Percentiles rank a stretch among this genome's conserved stretches.
phyloP scores from a whole-genome alignment of 2,329 filamentous ascomycete genomes.

The Keithomyces neogunnii region DNA sequence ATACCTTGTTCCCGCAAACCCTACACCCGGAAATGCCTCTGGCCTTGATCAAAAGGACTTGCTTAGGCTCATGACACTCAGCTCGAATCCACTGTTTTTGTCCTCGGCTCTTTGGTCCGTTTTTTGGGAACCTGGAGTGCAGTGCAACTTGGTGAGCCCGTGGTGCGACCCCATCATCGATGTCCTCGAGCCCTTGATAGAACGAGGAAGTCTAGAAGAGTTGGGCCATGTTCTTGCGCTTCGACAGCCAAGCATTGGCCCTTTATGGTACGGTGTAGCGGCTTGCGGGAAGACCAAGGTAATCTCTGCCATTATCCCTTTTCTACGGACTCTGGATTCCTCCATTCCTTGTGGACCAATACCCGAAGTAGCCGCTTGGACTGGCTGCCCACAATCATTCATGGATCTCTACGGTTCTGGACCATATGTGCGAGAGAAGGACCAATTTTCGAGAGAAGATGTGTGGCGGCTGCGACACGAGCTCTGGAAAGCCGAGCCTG shows the following conservation, averaged over 20 bases:
- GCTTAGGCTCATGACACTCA: constrained; percentile 4
- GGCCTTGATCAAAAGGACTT: constrained; percentile 1
- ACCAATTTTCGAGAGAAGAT: constrained; percentile 2
- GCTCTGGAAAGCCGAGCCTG: too few species aligned
- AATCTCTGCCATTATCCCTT: constrained; percentile 3
- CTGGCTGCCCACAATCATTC: constrained; percentile 4
- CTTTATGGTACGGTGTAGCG: constrained; percentile 5
- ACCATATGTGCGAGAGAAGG: constrained; percentile 1
- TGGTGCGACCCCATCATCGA: constrained; percentile 4
- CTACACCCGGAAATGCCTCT: background rate
- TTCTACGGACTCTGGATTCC: constrained; percentile 3
- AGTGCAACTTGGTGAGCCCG: constrained; percentile 7
- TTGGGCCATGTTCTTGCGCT: constrained; percentile 4
- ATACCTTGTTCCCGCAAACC: background rate
- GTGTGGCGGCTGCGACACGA: constrained; percentile 7
- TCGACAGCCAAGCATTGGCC: background rate
- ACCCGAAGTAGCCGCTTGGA: constrained; percentile 5
- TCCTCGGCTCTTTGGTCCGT: constrained; percentile 6
- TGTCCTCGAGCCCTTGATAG: constrained; percentile 2
- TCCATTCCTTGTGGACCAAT: background rate
- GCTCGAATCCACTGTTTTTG: constrained; percentile 4
- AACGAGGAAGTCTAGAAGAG: background rate
- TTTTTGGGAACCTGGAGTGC: constrained; percentile 6
- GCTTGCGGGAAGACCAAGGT: constrained; percentile 4
- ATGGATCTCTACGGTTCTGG: constrained; percentile 5